Base-by-base conservation (phyloP, 1,284 basidiomycete species). In the Boletus calvinii region DNA sequence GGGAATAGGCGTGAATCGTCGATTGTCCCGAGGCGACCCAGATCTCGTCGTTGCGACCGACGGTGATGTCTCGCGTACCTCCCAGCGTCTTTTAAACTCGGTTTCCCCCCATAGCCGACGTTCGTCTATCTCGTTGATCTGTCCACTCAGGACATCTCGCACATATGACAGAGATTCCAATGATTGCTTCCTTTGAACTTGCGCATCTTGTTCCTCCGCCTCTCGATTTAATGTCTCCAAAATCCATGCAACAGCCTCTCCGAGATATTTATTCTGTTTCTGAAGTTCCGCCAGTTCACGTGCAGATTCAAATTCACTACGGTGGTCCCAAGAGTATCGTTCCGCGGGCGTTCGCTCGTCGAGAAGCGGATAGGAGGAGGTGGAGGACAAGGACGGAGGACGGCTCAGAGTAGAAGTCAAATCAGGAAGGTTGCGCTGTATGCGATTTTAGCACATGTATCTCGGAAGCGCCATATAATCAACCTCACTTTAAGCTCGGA, bases 381-480 rank as follows among this genome's bases (percentile, higher is more conserved):
- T 72, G 4, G 75, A 69, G 1, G 77, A 67, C 44, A 69, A 71
- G 1, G 81, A 72, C 22, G 84, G 75, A 1, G 76, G 60, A 26
- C 80, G 81, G 34, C 78, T 77, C n/a, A 91, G 73, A 15, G 83
- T 81, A n/a, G 78, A 78, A 11, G 86, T 74, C 15, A 92, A 63
- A 58, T 94, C 92, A 2, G 92, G 91, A 17, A 94, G 79, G 67
- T 91, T 94, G 55, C 82, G 85, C 92, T 93, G 60, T 6, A 50
- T 45, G 34, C 31, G 36, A 31, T 41, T 43, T 57, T 58, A 59
- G 41, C 34, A 48, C 31, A 18, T 17, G 36, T 35, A 37, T 45
- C 31, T 20, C 37, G 13, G 9, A 36, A 43, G 9, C 6, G 15
- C 8, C 36, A 17, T 36, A 10, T 13, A 15, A 26, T 62, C 22